These are phyloP conservation scores for Leishmania gerbilli DNA, from an alignment of 208 protist genomes.

Conservation along the genomic window DNA sequence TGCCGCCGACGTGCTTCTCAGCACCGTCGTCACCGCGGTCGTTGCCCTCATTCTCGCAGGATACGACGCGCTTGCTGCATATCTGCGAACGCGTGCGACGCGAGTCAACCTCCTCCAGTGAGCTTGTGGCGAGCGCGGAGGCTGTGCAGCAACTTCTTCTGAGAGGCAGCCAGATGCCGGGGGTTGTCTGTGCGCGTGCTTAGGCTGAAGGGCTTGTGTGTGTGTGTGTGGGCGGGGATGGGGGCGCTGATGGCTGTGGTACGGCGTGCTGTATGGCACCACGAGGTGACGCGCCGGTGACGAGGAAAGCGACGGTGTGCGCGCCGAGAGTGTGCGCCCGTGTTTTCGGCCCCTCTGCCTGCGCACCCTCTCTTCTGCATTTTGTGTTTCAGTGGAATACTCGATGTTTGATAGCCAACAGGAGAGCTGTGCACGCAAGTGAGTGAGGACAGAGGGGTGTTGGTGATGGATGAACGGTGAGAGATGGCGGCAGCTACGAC, in stretches of 20 bases:
- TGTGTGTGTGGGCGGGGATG: no score
- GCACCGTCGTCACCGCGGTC: neutral
- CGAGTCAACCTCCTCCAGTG: neutral
- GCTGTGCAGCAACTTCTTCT: slow-evolving; percentile 6
- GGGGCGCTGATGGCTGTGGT: neutral
- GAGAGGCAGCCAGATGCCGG: neutral
- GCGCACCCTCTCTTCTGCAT: neutral
- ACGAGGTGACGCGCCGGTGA: neutral
- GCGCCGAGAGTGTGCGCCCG: neutral
- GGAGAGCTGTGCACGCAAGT: neutral
- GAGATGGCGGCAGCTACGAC: neutral
- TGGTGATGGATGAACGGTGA: neutral
- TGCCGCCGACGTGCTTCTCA: neutral
- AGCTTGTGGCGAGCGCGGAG: slow-evolving; percentile 5
- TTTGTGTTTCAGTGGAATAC: slow-evolving; percentile 5
- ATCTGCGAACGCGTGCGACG: slow-evolving; percentile 6
- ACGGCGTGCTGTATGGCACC: neutral
- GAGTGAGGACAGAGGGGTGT: neutral
- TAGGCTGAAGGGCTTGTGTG: neutral
- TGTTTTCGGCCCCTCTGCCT: neutral
- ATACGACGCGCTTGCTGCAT: neutral
- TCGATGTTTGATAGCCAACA: slow-evolving; percentile 4
- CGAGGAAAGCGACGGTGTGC: neutral
- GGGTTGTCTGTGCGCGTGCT: neutral
- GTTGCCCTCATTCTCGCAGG: neutral